A percentile compares a stretch with the other conserved stretches of the same genome.
Evolutionary conservation across 768 basidiomycete genomes (phyloP).

Genomic region (Suillus ampliporus): DNA sequence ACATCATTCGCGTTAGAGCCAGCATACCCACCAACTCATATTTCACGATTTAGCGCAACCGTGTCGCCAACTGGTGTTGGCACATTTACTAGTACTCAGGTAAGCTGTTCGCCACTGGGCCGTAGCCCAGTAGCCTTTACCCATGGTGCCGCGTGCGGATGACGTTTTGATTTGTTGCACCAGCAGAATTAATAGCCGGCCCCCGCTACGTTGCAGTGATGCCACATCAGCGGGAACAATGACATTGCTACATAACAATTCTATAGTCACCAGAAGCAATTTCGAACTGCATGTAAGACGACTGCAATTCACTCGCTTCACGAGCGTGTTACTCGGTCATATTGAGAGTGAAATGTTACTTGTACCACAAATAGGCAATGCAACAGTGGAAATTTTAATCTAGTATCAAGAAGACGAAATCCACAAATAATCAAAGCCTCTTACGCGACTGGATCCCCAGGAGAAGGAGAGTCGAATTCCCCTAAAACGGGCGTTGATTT

Average conservation of each 20-base stretch:
- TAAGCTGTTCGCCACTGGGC: background rate
- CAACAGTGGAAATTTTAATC: background rate
- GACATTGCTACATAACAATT: background rate
- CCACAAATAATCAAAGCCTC: background rate
- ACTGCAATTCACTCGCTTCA: background rate
- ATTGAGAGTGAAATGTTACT: background rate
- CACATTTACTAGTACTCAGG: background rate
- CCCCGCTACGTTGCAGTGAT: background rate
- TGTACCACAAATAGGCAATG: background rate
- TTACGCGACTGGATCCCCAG: background rate
- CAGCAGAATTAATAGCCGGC: background rate
- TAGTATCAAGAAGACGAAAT: background rate
- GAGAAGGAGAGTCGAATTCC: background rate
- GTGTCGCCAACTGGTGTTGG: no score
- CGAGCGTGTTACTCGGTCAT: background rate
- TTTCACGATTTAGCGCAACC: background rate
- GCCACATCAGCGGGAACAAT: background rate
- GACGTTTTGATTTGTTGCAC: background rate
- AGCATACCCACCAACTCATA: slow-evolving; percentile 2
- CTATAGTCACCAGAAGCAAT: background rate
- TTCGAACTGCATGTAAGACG: background rate
- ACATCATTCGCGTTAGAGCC: background rate
- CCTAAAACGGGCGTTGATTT: background rate
- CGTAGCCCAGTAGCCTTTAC: background rate
- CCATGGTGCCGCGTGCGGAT: background rate